phyloP scores from a whole-genome alignment of 371 early-diverging fungal species.

The Mucor piriformis region DNA sequence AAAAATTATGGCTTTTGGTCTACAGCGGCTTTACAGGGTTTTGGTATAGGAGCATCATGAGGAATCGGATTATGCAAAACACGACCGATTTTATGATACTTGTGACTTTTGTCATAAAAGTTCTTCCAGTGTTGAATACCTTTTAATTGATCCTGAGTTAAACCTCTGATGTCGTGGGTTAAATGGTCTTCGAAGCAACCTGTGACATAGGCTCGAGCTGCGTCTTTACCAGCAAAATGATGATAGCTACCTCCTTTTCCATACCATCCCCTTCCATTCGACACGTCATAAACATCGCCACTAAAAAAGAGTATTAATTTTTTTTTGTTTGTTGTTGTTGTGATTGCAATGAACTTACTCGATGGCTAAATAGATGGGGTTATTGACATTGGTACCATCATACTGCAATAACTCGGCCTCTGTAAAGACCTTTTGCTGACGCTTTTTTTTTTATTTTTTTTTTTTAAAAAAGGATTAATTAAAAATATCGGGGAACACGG shows the following conservation, averaged over 20 bases:
- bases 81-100: constrained; percentile 84
- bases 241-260: constrained; percentile 82
- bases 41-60: constrained; percentile 79
- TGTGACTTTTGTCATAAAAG: constrained; percentile 85
- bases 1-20: constrained; percentile 36
- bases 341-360: constrained; percentile 69
- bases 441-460: constrained; percentile 19
- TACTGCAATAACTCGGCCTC: constrained; percentile 73
- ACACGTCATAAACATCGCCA: constrained; percentile 91
- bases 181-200: constrained; percentile 92
- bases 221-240: constrained; percentile 93
- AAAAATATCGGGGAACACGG: too few relatives aligned
- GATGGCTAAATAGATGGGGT: constrained; percentile 89
- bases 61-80: constrained; percentile 83
- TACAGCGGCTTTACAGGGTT: constrained; percentile 39
- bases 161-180: constrained; percentile 91
- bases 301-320: constrained; percentile 26
- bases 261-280: constrained; percentile 73
- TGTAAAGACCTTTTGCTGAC: constrained; percentile 67
- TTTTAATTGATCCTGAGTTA: constrained; percentile 71
- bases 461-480: background rate
- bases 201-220: constrained; percentile 92
- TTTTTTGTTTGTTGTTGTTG: background rate
- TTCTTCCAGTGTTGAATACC: constrained; percentile 83
- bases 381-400: constrained; percentile 76